These are phyloP conservation scores for Arabis alpina DNA, from an alignment of 345 rosid genomes.

Conservation along the genomic window DNA sequence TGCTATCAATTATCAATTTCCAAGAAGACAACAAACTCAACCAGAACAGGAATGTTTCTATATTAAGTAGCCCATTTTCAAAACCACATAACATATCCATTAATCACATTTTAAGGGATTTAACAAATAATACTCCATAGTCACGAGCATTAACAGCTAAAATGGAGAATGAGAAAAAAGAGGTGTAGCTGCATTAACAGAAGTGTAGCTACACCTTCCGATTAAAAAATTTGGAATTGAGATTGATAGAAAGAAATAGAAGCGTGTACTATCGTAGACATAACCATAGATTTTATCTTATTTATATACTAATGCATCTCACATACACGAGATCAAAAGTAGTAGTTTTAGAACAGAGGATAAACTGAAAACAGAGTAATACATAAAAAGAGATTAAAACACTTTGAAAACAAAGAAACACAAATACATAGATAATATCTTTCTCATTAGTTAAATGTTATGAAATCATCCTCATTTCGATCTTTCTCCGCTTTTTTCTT, in stretches of 20 bases:
- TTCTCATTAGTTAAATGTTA: slow-evolving; percentile 31
- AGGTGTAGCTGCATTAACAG: no score
- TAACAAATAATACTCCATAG: background rate
- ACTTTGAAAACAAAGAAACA: slow-evolving; percentile 4
- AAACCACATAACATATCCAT: background rate
- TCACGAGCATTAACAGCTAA: no score
- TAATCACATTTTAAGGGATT: background rate
- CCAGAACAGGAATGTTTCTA: background rate
- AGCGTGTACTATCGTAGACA: background rate
- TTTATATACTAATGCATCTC: slow-evolving; percentile 31
- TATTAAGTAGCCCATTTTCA: background rate
- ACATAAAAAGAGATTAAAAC: slow-evolving; percentile 1
- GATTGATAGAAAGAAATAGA: background rate
- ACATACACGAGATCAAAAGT: slow-evolving; percentile 7
- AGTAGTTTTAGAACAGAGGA: background rate
- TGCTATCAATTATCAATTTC: background rate
- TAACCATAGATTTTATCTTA: slow-evolving; percentile 16
- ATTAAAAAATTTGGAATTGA: background rate
- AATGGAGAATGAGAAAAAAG: no score
- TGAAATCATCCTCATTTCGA: slow-evolving; percentile 37
- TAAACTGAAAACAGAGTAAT: slow-evolving; percentile 6
- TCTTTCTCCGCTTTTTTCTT: slow-evolving; percentile 32
- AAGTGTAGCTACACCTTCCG: no score
- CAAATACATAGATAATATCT: background rate
- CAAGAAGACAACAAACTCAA: slow-evolving; percentile 9